Evolutionary conservation across 495 filamentous ascomycete genomes (phyloP), one percentile per base, ranked within the genome.

Genomic region (Aspergillus homomorphus): DNA sequence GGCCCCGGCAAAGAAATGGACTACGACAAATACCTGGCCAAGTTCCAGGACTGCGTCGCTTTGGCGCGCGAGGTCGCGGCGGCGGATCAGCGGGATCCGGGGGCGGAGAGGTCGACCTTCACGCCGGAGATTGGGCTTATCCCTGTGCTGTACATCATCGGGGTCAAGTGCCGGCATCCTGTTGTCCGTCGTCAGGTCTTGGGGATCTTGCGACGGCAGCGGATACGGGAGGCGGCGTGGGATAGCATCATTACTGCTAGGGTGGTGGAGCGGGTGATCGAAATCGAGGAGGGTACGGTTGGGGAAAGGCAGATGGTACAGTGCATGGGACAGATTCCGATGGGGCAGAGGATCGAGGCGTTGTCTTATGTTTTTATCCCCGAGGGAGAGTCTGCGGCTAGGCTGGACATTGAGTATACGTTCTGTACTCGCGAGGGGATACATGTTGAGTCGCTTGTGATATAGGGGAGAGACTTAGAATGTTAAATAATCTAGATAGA

Each of bases 121-220:
- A 57, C 54, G 26, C 54, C 54, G 42, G 54, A 57, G 45, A 51
- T 57, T 45, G 45, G 45, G 24, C n/a, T 57, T 20, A 50, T 57
- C 54, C 54, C 54, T 16, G 45, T 58, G 50, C 66, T 66, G 44
- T 71, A 68, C 56, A 64, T 71, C 28, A 60, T 71, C 24, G 69
- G 67, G 49, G 58, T 23, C 52, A 71, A 71, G 61, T 71, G 69
- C 54, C 62, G 69, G 48, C 53, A 71, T 60, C 67, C 69, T 16
- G 24, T 28, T 2, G 54, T 69, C 44, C 65, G 67, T 42, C 69
- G 69, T 21, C 55, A 63, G 48, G 63, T 50, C 26, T 33, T 57
- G 51, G 24, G 46, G 45, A 66, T 72, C 18, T 58, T 72, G 64
- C 60, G 66, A 53, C 57, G 60, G 45, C 60, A 69, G 41, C 62